Evolutionary conservation across 1,284 basidiomycete genomes (phyloP).

Genomic region (Apiotrichum akiyoshidainum): DNA sequence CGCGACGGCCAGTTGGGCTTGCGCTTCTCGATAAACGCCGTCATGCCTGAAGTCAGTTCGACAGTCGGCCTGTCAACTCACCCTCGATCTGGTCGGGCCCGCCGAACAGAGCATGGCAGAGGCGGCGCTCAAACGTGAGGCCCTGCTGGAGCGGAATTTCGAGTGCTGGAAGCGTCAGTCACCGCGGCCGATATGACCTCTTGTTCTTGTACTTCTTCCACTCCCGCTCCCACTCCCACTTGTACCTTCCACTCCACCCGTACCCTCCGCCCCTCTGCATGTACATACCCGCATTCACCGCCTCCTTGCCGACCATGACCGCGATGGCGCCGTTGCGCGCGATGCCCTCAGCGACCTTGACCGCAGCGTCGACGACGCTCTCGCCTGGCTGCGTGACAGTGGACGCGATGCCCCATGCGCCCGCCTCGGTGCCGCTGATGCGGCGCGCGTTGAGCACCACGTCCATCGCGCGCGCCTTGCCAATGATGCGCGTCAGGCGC

Average conservation of each 20-base stretch:
- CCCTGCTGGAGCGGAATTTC: slow-evolving; percentile 80
- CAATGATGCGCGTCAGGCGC: slow-evolving; percentile 75
- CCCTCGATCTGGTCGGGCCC: slow-evolving; percentile 97
- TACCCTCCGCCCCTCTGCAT: too few relatives aligned
- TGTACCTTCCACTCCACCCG: too few relatives aligned
- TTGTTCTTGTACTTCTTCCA: too few relatives aligned
- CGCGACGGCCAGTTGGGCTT: slow-evolving; percentile 63
- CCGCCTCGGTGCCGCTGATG: slow-evolving; percentile 77
- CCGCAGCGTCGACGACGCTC: slow-evolving; percentile 81
- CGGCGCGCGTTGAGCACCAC: slow-evolving; percentile 82
- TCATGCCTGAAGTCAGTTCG: slow-evolving; percentile 60
- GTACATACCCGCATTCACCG: slow-evolving; percentile 77
- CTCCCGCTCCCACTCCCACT: neutral
- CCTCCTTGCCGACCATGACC: slow-evolving; percentile 88
- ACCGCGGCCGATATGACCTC: too few relatives aligned
- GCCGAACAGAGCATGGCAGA: slow-evolving; percentile 90
- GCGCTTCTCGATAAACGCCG: slow-evolving; percentile 90
- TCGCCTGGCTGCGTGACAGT: slow-evolving; percentile 72
- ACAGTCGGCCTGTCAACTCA: slow-evolving; percentile 32
- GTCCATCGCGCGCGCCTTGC: slow-evolving; percentile 78
- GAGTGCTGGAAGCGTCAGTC: slow-evolving; percentile 57
- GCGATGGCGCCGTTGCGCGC: slow-evolving; percentile 79
- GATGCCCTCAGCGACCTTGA: slow-evolving; percentile 74
- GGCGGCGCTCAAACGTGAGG: slow-evolving; percentile 75
- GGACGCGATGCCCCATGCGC: slow-evolving; percentile 77